phyloP scores from a whole-genome alignment of 1,284 basidiomycete genomes.

The Uromyces viciae-fabae region DNA sequence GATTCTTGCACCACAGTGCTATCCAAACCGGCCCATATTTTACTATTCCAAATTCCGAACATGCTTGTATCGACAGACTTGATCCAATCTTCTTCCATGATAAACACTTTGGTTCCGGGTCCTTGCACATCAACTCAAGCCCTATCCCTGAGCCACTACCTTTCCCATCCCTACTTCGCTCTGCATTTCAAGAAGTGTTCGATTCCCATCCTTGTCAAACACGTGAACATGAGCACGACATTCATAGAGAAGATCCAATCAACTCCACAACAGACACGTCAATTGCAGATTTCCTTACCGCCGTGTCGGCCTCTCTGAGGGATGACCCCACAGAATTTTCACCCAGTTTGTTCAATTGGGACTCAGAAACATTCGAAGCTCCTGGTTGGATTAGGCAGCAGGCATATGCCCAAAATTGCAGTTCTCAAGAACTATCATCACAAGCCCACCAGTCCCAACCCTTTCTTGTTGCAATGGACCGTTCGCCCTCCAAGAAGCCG shows the following conservation, averaged over 20 bases:
- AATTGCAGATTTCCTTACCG: background rate
- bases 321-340: slow-evolving; percentile 23
- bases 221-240: background rate
- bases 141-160: background rate
- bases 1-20: background rate
- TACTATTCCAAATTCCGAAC: background rate
- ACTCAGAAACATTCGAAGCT: background rate
- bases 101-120: too few species aligned
- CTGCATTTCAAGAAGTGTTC: slow-evolving; percentile 17
- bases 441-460: background rate
- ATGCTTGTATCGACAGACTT: too few species aligned
- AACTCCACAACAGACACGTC: background rate
- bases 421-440: background rate
- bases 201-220: background rate
- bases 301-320: background rate
- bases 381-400: background rate
- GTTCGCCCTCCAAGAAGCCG: too few species aligned
- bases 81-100: background rate
- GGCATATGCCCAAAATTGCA: background rate
- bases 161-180: background rate
- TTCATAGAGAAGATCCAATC: background rate
- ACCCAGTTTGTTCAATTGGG: background rate
- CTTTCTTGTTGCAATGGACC: too few species aligned
- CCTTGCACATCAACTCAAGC: background rate
- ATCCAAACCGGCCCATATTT: background rate